Conservation (phyloP, 257 asterid species). For the Solanum virginianum region DNA sequence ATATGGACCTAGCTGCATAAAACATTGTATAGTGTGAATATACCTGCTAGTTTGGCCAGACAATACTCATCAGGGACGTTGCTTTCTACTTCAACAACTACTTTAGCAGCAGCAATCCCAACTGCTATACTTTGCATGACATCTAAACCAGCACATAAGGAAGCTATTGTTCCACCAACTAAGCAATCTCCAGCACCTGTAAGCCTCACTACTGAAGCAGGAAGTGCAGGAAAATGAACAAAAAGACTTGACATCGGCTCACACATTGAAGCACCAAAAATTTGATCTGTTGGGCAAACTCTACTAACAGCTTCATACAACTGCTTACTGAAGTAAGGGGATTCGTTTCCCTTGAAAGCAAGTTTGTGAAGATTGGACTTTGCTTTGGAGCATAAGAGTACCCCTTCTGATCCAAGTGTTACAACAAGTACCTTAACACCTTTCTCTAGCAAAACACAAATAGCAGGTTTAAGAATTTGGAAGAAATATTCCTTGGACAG, state of each 20-base stretch:
- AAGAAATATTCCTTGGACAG: constrained; percentile 35
- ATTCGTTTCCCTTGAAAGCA: constrained; percentile 1
- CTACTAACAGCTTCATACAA: constrained; percentile 33
- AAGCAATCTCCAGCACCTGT: constrained; percentile 96
- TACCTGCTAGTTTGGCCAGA: constrained; percentile 52
- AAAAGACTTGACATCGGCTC: constrained; percentile 10
- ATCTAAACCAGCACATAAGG: constrained; percentile 69
- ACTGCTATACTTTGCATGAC: constrained; percentile 80
- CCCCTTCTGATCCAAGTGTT: constrained; percentile 78
- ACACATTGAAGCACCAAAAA: constrained; percentile 11
- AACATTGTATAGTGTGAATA: neutral
- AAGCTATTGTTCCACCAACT: constrained; percentile 74
- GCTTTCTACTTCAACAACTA: constrained; percentile 64
- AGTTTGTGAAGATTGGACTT: constrained; percentile 15
- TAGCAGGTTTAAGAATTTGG: constrained; percentile 61
- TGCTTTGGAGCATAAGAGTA: constrained; percentile 53
- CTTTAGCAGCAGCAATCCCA: constrained; percentile 89
- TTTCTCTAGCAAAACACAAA: constrained; percentile 58
- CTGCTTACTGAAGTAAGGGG: constrained; percentile 21
- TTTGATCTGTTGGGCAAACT: constrained; percentile 33
- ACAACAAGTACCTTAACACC: constrained; percentile 67
- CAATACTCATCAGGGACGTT: constrained; percentile 52
- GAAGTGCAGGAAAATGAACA: constrained; percentile 73
- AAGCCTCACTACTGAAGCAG: constrained; percentile 62
- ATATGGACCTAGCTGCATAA: neutral